These are phyloP conservation scores for Pseudozyma hubeiensis DNA, from an alignment of 1,284 basidiomycete genomes.

Conservation along the genomic window DNA sequence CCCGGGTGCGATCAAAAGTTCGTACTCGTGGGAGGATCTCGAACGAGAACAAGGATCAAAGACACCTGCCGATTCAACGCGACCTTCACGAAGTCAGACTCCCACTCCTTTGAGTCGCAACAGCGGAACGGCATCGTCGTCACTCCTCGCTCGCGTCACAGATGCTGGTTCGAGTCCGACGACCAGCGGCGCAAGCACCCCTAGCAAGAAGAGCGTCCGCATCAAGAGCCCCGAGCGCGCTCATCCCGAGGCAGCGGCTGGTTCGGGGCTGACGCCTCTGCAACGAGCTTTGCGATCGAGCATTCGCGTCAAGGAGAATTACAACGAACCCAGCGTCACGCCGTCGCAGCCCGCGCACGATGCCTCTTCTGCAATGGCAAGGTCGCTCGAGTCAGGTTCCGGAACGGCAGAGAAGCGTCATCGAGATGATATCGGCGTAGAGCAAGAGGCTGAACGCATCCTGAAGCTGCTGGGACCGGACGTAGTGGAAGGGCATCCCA, in stretches of 20 bases:
- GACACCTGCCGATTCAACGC: conserved; percentile 9
- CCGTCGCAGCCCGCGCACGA: conserved; percentile 5
- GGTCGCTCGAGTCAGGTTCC: conserved; percentile 20
- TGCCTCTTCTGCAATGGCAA: background rate
- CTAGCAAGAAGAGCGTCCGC: conserved; percentile 46
- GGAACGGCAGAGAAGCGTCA: conserved; percentile 49
- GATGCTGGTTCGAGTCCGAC: conserved; percentile 26
- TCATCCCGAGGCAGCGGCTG: conserved; percentile 29
- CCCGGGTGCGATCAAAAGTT: conserved; percentile 51
- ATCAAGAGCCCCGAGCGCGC: conserved; percentile 45
- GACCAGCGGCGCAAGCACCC: conserved; percentile 45
- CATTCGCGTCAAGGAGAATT: conserved; percentile 43
- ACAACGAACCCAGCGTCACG: conserved; percentile 6
- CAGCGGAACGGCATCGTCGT: conserved; percentile 5
- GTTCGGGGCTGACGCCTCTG: conserved; percentile 26
- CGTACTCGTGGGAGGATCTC: conserved; percentile 49
- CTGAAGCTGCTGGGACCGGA: conserved; percentile 60
- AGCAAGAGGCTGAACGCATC: conserved; percentile 64
- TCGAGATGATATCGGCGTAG: conserved; percentile 58
- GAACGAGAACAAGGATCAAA: conserved; percentile 21
- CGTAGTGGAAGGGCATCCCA: conserved; percentile 61
- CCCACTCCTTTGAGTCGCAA: conserved; percentile 24
- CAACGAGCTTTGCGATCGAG: conserved; percentile 38
- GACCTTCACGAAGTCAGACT: conserved; percentile 35
- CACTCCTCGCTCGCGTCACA: conserved; percentile 13